Base-by-base conservation (phyloP, 257 asterid species). In the Penstemon barbatus region DNA sequence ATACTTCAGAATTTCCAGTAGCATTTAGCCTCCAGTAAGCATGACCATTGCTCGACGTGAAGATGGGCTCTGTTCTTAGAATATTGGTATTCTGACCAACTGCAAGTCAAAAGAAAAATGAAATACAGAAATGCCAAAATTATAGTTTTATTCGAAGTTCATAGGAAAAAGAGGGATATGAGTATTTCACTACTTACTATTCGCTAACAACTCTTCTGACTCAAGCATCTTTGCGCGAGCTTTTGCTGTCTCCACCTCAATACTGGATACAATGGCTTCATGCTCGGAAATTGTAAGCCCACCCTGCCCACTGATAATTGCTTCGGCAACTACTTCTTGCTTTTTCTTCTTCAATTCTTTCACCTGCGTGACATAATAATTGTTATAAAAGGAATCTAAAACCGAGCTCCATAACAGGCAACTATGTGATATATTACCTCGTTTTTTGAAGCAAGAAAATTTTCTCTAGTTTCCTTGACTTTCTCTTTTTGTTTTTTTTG, bases 161-260 rank as follows among this genome's bases (percentile, higher is more conserved):
- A 57, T 7, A 38, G 3, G 5, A 38, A 10, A 18, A 44, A 4
- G 9, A 62, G 70, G 18, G 18, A 15, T 15, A 71, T 57, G 60
- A 36, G 66, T 44, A 71, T 53, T 50, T 61, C 39, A 36, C 69
- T 56, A 83, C 93, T 65, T 86, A 86, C 96, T 48, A 52, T 78
- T 79, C 43, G 41, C 49, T 64, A 73, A 44, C n/a, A 71, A 19
- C 63, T 73, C 85, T 57, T 70, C 56, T n/a, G 85, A 82, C 80
- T 84, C 83, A n/a, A 84, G 83, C 77, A 86, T 61, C 75, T 75
- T 78, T 7, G 85, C 74, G 69, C 75, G 90, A 71, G 95, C 96
- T 82, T 81, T 64, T 38, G 64, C 91, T 43, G 75, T 72, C 78
- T 91, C 78, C 38, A 10, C 11, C 74, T 86, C 80, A 58, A 83